phyloP scores from a whole-genome alignment of 2,329 filamentous ascomycete species.

The Venturia oleaginea region DNA sequence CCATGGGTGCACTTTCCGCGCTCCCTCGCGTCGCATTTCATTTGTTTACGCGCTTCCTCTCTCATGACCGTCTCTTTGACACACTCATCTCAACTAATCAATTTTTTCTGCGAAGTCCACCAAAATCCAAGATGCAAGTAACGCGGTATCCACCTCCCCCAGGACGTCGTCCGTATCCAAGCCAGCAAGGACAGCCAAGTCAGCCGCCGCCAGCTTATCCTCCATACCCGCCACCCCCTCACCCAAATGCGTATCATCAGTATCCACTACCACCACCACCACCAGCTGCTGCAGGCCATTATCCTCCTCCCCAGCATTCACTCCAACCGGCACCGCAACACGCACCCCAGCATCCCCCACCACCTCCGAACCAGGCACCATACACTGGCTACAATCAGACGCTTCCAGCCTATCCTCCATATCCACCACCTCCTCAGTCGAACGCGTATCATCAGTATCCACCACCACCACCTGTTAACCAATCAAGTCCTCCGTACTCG shows the following conservation, averaged over 20 bases:
- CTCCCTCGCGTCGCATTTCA: not conserved
- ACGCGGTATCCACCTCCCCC: conserved; percentile 42
- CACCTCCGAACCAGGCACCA: conserved; percentile 13
- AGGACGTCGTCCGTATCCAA: conserved; percentile 27
- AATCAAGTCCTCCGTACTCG: conserved; percentile 4
- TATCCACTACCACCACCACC: conserved; percentile 15
- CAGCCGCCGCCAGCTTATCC: conserved; percentile 18
- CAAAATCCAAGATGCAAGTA: conserved; percentile 39
- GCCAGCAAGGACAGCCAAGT: conserved; percentile 23
- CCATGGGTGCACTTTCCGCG: not conserved
- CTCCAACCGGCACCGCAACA: not conserved
- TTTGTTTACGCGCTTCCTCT: not conserved
- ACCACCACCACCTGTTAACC: conserved; percentile 7
- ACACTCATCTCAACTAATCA: not conserved
- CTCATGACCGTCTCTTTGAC: not conserved
- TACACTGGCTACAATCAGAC: conserved; percentile 8
- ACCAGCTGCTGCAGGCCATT: conserved; percentile 10
- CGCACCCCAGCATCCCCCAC: conserved; percentile 1
- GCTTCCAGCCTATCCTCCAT: conserved; percentile 17
- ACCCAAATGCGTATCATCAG: not conserved
- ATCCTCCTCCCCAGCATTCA: conserved; percentile 12
- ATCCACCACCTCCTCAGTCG: conserved; percentile 15
- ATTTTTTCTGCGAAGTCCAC: conserved; percentile 29
- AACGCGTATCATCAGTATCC: conserved; percentile 20
- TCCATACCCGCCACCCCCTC: conserved; percentile 18